Conservation (phyloP, 164 flowering plant genomes). For the Warburgia ugandensis region DNA sequence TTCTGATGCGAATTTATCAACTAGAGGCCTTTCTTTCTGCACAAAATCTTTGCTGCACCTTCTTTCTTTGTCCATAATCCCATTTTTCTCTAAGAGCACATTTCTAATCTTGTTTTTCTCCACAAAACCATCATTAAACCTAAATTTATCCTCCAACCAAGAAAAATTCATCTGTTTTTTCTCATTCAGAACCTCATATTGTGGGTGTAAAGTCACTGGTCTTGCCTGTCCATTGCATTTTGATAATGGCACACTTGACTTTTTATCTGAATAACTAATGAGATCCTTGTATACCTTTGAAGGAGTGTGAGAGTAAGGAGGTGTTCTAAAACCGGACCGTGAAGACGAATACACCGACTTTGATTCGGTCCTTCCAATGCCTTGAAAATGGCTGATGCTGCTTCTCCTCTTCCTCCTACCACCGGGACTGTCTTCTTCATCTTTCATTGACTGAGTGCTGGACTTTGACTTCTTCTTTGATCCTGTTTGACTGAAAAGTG, state of each 20-base stretch:
- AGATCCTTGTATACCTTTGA: slow-evolving; percentile 38
- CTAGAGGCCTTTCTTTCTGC: no score
- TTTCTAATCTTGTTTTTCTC: slow-evolving; percentile 20
- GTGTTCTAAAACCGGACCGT: slow-evolving; percentile 51
- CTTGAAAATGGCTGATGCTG: slow-evolving; percentile 31
- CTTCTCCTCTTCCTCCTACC: slow-evolving; percentile 40
- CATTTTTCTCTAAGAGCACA: slow-evolving; percentile 11
- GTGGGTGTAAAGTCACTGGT: slow-evolving; percentile 10
- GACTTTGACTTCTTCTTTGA: slow-evolving; percentile 67
- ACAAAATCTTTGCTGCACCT: no score
- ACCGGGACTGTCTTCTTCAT: slow-evolving; percentile 42
- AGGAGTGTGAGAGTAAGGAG: slow-evolving; percentile 41
- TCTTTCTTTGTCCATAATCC: slow-evolving; percentile 18
- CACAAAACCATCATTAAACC: slow-evolving; percentile 20
- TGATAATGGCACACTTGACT: slow-evolving; percentile 18
- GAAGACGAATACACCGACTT: slow-evolving; percentile 29
- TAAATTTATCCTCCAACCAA: slow-evolving; percentile 37
- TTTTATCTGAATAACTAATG: slow-evolving; percentile 30
- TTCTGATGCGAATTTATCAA: slow-evolving; percentile 14
- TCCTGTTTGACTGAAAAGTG: slow-evolving; percentile 34
- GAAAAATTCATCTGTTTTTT: slow-evolving; percentile 19
- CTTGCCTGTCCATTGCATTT: slow-evolving; percentile 18
- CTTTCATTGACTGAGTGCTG: slow-evolving; percentile 34
- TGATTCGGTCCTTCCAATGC: slow-evolving; percentile 3
- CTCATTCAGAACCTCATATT: slow-evolving; percentile 11